phyloP scores from a whole-genome alignment of 2,329 filamentous ascomycete species.

The Stachybotrys chartarum region DNA sequence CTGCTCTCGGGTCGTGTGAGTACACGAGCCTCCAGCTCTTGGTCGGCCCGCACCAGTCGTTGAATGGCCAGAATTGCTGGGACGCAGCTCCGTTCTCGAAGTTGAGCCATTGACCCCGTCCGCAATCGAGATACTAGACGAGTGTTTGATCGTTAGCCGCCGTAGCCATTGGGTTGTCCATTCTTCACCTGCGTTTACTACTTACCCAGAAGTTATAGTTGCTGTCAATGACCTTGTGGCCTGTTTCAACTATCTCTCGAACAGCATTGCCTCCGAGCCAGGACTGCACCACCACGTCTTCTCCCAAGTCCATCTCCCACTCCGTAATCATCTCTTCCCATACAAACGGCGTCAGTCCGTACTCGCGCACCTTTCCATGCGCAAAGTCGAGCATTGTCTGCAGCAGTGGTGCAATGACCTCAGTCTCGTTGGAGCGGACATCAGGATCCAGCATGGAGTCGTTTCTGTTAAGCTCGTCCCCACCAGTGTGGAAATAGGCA shows the following conservation, averaged over 20 bases:
- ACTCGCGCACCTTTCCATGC: conserved; percentile 55
- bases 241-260: conserved; percentile 49
- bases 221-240: conserved; percentile 66
- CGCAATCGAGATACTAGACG: conserved; percentile 71
- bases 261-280: conserved; percentile 65
- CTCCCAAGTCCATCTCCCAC: conserved; percentile 68
- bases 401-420: conserved; percentile 65
- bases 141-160: conserved; percentile 11
- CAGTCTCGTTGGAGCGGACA: conserved; percentile 57
- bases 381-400: conserved; percentile 69
- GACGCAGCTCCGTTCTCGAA: conserved; percentile 51
- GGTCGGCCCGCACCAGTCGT: conserved; percentile 72
- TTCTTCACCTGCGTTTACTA: background rate
- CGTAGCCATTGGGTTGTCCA: background rate
- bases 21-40: conserved; percentile 82
- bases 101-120: conserved; percentile 72
- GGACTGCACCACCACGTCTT: conserved; percentile 69
- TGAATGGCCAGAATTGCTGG: conserved; percentile 57
- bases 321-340: conserved; percentile 83
- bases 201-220: conserved; percentile 72
- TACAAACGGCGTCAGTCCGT: conserved; percentile 65
- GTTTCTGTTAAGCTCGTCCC: conserved; percentile 78
- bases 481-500: conserved; percentile 76
- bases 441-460: conserved; percentile 60
- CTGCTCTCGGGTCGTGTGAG: conserved; percentile 65